phyloP scores from a whole-genome alignment of 2,329 filamentous ascomycete species.

The Fusarium bulbicola region DNA sequence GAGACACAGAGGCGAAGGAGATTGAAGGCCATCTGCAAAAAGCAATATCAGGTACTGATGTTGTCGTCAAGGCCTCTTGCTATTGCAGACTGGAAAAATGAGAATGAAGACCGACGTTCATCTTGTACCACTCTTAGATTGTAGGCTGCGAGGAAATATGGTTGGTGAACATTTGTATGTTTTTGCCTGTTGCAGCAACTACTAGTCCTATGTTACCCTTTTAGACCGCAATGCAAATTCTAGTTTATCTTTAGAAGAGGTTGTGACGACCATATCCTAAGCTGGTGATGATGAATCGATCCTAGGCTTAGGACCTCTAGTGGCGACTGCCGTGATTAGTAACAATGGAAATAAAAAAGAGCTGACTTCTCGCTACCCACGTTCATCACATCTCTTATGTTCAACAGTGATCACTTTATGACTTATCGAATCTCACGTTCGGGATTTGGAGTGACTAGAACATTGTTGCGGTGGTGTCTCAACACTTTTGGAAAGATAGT shows the following conservation, averaged over 20 bases:
- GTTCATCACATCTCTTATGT: too few species aligned
- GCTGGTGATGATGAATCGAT: too few species aligned
- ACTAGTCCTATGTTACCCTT: too few species aligned
- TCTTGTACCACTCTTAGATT: rapidly evolving
- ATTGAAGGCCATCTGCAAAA: background rate
- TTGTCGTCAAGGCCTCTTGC: constrained; percentile 10
- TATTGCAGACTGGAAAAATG: constrained; percentile 9
- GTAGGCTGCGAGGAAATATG: background rate
- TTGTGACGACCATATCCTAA: too few species aligned
- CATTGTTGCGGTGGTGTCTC: rapidly evolving
- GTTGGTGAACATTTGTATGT: background rate
- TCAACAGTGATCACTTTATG: rapidly evolving
- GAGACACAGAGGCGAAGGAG: constrained; percentile 49
- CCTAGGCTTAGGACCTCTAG: rapidly evolving
- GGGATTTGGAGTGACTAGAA: too few species aligned
- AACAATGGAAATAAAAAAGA: too few species aligned
- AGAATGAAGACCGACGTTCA: rapidly evolving
- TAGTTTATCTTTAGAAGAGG: too few species aligned
- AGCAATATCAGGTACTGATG: constrained; percentile 4
- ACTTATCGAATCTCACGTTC: too few species aligned
- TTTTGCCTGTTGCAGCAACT: too few species aligned
- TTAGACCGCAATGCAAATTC: too few species aligned
- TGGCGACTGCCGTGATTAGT: background rate
- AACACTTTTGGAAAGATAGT: rapidly evolving
- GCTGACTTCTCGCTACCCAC: rapidly evolving